Percentiles rank a stretch among this genome's conserved stretches.
These are phyloP conservation scores for Pseudogymnoascus sp. DNA, from an alignment of 2,329 filamentous ascomycete genomes.

Conservation along the genomic window DNA sequence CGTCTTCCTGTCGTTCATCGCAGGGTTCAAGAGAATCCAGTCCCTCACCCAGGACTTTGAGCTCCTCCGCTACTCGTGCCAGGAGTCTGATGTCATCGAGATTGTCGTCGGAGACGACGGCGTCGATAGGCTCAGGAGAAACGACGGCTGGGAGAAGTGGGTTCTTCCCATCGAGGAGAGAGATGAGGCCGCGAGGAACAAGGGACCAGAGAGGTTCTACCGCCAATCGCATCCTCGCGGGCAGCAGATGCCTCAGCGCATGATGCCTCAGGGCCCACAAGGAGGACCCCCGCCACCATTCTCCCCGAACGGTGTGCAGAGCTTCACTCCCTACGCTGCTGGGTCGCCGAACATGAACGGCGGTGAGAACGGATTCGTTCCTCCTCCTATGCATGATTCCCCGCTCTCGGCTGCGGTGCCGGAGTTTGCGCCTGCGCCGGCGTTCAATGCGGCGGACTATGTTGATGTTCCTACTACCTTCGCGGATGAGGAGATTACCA, in stretches of 20 bases:
- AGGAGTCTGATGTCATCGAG: constrained; percentile 66
- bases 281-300: constrained; percentile 23
- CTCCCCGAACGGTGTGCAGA: constrained; percentile 27
- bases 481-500: constrained; percentile 44
- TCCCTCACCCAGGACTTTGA: constrained; percentile 64
- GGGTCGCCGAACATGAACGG: constrained; percentile 19
- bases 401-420: constrained; percentile 57
- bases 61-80: constrained; percentile 66
- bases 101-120: constrained; percentile 69
- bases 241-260: constrained; percentile 20
- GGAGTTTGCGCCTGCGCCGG: constrained; percentile 40
- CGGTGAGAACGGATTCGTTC: constrained; percentile 34
- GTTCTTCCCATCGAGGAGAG: constrained; percentile 66
- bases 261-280: constrained; percentile 23
- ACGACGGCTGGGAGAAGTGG: constrained; percentile 73
- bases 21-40: constrained; percentile 80
- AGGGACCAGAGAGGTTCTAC: constrained; percentile 49
- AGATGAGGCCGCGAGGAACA: constrained; percentile 64
- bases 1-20: constrained; percentile 71
- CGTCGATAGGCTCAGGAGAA: constrained; percentile 67
- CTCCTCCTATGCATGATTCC: constrained; percentile 33
- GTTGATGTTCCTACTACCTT: constrained; percentile 36
- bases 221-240: constrained; percentile 16
- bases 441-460: constrained; percentile 20
- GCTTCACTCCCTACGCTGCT: constrained; percentile 17